Base-by-base conservation (phyloP, 148 eudicot genomes). In the Chenopodium album region DNA sequence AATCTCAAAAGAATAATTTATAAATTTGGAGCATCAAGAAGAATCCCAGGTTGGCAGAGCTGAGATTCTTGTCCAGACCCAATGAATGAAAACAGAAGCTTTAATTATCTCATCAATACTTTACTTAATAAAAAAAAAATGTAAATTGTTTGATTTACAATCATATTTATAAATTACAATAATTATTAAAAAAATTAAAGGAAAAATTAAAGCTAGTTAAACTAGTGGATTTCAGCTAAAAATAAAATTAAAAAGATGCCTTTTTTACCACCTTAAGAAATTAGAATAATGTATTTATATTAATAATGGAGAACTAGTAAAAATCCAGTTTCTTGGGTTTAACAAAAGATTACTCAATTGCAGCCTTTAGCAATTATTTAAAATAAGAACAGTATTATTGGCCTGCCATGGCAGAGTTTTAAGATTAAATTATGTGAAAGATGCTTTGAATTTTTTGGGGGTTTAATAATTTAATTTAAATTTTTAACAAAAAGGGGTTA, bases 11-110 rank as follows among this genome's bases (percentile, higher is more conserved):
- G 22, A n/a, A 63, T 32, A 71, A 22, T 28, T 23, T 26, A 28
- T 59, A 14, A 64, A 71, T 44, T 37, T 75, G 41, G 19, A 76
- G 31, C 68, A 76, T 71, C 41, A 80, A 85, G 60, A 86, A 80
- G 86, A 84, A 89, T 88, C 93, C 90, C 92, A 90, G 89, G 92
- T 86, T 89, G 92, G 88, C 88, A 83, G 65, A 73, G 85, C 80
- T 79, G 82, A 81, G 79, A 87, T 85, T 88, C 86, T 41, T 88
- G 89, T 87, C 91, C 73, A 87, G 86, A 77, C 87, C 82, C 91
- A 87, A 82, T 88, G 88, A 86, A 86, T 80, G 84, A 73, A 78
- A 56, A 68, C 75, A 69, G 68, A 68, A 76, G 77, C 78, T 82
- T 82, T 59, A 82, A 75, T 62, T n/a, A 77, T 44, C 32, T 32